Conservation (phyloP, 345 rosid genomes). For the Syzygium aqueum region DNA sequence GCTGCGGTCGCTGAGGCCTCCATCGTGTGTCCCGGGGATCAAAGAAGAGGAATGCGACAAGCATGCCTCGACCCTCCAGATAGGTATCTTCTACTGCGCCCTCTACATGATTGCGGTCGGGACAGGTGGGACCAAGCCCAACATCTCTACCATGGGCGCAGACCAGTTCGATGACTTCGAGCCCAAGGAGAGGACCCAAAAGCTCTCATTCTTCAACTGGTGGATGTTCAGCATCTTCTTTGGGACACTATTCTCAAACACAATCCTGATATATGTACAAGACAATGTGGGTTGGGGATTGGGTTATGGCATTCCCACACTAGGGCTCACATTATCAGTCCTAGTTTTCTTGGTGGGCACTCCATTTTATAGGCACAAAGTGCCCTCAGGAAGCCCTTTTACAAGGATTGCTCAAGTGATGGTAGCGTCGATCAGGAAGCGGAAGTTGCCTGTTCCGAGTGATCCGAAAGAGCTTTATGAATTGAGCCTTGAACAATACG, state of each 20-base stretch:
- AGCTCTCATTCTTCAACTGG: conserved; percentile 67
- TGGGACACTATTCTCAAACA: conserved; percentile 47
- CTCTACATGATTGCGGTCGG: conserved; percentile 34
- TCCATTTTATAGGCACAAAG: conserved; percentile 43
- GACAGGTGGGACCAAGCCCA: conserved; percentile 60
- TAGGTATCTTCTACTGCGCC: conserved; percentile 35
- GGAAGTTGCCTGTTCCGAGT: conserved; percentile 22
- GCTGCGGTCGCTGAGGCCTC: conserved; percentile 32
- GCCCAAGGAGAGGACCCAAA: conserved; percentile 44
- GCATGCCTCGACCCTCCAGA: conserved; percentile 20
- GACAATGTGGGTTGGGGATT: conserved; percentile 34
- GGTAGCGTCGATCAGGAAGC: conserved; percentile 36
- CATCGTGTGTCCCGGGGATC: conserved; percentile 25
- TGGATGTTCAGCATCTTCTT: conserved; percentile 63
- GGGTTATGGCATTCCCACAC: conserved; percentile 47
- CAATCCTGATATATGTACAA: conserved; percentile 43
- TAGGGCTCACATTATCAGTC: conserved; percentile 27
- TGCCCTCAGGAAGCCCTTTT: conserved; percentile 37
- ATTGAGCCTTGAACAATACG: conserved; percentile 19
- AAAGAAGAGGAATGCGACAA: conserved; percentile 16
- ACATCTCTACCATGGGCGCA: conserved; percentile 64
- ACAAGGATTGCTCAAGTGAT: conserved; percentile 37
- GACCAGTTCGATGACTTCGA: conserved; percentile 59
- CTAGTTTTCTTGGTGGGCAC: conserved; percentile 37
- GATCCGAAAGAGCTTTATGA: conserved; percentile 48